Percentiles rank a stretch among this genome's conserved stretches.
Conservation (phyloP, 768 basidiomycete species). For the Fistulinella prunicolor region DNA sequence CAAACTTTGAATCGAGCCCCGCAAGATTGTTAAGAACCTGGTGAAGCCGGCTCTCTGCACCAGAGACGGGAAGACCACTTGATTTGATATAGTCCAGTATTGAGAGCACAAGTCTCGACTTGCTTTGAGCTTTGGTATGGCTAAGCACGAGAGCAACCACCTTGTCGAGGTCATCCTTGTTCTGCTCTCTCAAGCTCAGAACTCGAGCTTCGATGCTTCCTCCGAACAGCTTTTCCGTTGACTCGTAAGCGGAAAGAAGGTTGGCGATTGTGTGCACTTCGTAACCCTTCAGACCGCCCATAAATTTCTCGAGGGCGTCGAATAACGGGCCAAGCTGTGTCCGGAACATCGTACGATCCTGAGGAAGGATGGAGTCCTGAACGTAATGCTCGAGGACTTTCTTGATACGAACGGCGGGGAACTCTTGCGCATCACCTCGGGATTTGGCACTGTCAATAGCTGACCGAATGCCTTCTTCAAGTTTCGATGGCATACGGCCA, state of each 20-base stretch:
- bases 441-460: constrained; percentile 73
- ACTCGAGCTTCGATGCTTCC: constrained; percentile 93
- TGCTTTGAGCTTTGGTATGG: constrained; percentile 93
- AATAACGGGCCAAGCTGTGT: constrained; percentile 66
- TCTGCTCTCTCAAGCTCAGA: constrained; percentile 82
- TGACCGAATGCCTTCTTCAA: constrained; percentile 82
- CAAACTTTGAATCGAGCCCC: constrained; percentile 83
- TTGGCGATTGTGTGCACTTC: constrained; percentile 75
- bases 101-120: constrained; percentile 82
- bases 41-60: constrained; percentile 69
- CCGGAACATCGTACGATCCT: constrained; percentile 80
- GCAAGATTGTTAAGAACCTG: constrained; percentile 80
- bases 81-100: constrained; percentile 89
- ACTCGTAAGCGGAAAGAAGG: constrained; percentile 75
- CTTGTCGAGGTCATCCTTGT: constrained; percentile 90
- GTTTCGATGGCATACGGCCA: constrained; percentile 88
- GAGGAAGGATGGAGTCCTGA: constrained; percentile 73
- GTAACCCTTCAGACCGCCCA: constrained; percentile 81
- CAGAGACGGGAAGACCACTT: constrained; percentile 70
- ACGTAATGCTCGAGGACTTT: constrained; percentile 84
- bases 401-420: constrained; percentile 84
- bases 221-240: constrained; percentile 89
- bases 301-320: constrained; percentile 76
- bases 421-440: constrained; percentile 76
- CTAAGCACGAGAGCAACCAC: constrained; percentile 86